Evolutionary conservation across 176 grass and related monocot species (phyloP), one percentile per base, ranked within the genome.

Genomic region (Elymus sibiricus): DNA sequence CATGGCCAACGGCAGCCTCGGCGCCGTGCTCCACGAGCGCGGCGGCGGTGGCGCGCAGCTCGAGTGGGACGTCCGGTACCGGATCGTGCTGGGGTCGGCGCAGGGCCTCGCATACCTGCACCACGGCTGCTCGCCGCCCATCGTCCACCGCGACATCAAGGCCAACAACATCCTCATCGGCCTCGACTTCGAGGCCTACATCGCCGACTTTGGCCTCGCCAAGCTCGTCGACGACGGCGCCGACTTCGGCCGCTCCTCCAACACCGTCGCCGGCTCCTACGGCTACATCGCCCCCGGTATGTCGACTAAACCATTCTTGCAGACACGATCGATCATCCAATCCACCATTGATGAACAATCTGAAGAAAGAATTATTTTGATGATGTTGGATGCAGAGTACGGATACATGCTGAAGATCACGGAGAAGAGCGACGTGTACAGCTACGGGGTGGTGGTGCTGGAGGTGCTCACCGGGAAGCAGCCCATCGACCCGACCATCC

Each of bases 361-460:
- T 64, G 37, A 61, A 21, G 9, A 22, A n/a, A n/a, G n/a, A n/a
- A n/a, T n/a, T n/a, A n/a, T 26, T 73, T 25, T 73, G 0, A 27
- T 16, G 1, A 29, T 90, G 31, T 2, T 67, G 29, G 7, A 24
- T 74, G 81, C 90, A 98, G 97, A 99, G 85, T 99, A 99, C 2
- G 97, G 97, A 4, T 99, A 99, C 84, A 99, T 96, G 97, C 86
- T 93, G 85, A 99, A 96, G 92, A 99, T 99, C 37, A 99, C 97
- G 0, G 92, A 95, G 76, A 99, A 99, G 85, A 99, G 94, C 76
- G 97, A 99, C 24, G 97, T 99, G 55, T 99, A 99, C 82, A 99
- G 97, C 87, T 99, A 94, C 14, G 97, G 97, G 4, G 97, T 99
- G 82, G 97, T 99, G 83, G 92, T 98, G 82, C 84, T 98, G 47